Evolutionary conservation across 805 yeast genomes (phyloP), one percentile per base, ranked within the genome.

Genomic region (Starmerella floris): DNA sequence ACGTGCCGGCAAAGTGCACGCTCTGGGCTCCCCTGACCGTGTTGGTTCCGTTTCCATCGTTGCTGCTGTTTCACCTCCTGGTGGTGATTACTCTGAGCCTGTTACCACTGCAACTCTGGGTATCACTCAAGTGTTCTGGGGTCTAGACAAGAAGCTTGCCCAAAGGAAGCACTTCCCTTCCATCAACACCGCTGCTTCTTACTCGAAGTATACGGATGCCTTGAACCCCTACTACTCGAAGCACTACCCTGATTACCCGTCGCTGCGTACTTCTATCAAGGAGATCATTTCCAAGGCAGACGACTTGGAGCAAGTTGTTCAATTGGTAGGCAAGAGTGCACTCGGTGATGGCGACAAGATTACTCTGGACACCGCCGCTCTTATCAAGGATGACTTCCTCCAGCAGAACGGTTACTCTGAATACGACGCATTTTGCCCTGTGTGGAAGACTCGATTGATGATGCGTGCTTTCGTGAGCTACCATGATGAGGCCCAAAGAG

Each of bases 71-170:
- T 91, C 97, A 4, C 99, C 99, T 54, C 97, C 98, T 43, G 99
- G 99, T 77, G 99, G 99, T 79, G 99, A 91, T 72, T 88, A 91
- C 79, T 88, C 97, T 22, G 99, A 91, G 69, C 99, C 99, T 35
- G 99, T 91, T 55, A 91, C 99, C 23, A 88, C 97, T 19, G 77
- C 98, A 6, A 91, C 99, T 28, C 76, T 91, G 60, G 97, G 96
- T 81, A 91, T 91, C 56, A 91, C 98, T n/a, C 99, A 91, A 71
- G 99, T 91, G 41, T 91, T 91, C 71, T 91, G 99, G 99, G 99
- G 99, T 68, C 75, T 91, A 66, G 99, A 91, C 69, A 91, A 91
- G 69, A 91, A 88, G 67, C 75, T 91, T 60, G 98, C 99, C 21
- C 99, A 91, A 73, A 87, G 99, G 74, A 91, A 91, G 70, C 99